These are phyloP conservation scores for Venturia nashicola DNA, from an alignment of 2,329 filamentous ascomycete species.

Conservation along the genomic window DNA sequence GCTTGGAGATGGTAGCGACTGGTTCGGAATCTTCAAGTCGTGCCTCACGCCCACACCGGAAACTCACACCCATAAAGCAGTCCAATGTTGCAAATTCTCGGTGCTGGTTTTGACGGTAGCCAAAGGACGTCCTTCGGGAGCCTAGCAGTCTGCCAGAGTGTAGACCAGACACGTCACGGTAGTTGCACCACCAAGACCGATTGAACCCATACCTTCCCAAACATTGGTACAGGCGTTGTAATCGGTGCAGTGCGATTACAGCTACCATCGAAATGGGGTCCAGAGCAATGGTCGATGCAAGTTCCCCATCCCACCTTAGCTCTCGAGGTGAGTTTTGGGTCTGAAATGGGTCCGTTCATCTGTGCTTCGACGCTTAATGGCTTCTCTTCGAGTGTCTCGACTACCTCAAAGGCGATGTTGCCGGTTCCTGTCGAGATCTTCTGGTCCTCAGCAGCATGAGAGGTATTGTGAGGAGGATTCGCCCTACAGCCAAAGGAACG, in stretches of 20 bases:
- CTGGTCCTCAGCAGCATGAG: background rate
- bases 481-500: background rate
- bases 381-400: background rate
- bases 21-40: no score
- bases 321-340: background rate
- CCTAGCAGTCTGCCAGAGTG: background rate
- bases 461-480: background rate
- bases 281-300: background rate
- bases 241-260: background rate
- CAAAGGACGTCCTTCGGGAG: no score
- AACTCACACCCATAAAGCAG: no score
- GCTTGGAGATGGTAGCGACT: no score
- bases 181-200: background rate
- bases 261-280: background rate
- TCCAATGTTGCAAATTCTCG: no score
- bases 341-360: background rate
- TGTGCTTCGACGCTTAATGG: background rate
- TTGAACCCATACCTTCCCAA: background rate
- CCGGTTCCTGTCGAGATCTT: background rate
- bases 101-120: no score
- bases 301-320: background rate
- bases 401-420: background rate
- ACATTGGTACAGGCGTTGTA: background rate
- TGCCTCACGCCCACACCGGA: no score
- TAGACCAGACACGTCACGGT: background rate